phyloP scores from a whole-genome alignment of 2,329 filamentous ascomycete species.

The Xylariaceae sp. region DNA sequence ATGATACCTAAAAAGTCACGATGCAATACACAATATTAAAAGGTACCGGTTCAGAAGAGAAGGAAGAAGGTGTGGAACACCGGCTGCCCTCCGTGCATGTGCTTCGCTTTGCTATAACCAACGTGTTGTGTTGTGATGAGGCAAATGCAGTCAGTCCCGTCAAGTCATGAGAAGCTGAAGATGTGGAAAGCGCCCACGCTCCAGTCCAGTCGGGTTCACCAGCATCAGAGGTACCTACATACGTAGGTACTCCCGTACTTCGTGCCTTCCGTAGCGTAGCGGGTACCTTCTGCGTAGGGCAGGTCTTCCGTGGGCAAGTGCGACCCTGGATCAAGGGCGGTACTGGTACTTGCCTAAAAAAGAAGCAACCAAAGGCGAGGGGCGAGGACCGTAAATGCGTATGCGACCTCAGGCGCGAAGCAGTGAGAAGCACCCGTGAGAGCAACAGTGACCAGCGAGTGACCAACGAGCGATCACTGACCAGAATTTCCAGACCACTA shows the following conservation, averaged over 20 bases:
- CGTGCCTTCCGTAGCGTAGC: too few relatives aligned
- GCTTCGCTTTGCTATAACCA: neutral
- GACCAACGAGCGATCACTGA: too few relatives aligned
- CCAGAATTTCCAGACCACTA: too few relatives aligned
- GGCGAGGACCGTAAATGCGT: neutral
- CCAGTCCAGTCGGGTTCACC: neutral
- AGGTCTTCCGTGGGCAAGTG: too few relatives aligned
- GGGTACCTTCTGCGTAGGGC: too few relatives aligned
- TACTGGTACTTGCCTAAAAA: neutral
- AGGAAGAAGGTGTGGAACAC: neutral
- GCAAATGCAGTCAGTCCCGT: neutral
- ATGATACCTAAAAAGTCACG: neutral
- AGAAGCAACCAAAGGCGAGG: neutral
- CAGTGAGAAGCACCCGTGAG: too few relatives aligned
- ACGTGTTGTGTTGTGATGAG: neutral
- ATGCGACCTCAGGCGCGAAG: too few relatives aligned
- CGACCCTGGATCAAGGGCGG: too few relatives aligned
- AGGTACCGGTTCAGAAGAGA: neutral
- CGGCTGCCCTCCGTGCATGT: neutral
- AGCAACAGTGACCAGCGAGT: too few relatives aligned
- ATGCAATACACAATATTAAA: too few relatives aligned
- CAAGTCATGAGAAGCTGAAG: neutral
- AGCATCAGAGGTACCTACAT: neutral
- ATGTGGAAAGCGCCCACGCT: neutral
- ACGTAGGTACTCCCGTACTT: neutral